phyloP scores from a whole-genome alignment of 1,139 yeast genomes.

The Sugiyamaella neomexicana region DNA sequence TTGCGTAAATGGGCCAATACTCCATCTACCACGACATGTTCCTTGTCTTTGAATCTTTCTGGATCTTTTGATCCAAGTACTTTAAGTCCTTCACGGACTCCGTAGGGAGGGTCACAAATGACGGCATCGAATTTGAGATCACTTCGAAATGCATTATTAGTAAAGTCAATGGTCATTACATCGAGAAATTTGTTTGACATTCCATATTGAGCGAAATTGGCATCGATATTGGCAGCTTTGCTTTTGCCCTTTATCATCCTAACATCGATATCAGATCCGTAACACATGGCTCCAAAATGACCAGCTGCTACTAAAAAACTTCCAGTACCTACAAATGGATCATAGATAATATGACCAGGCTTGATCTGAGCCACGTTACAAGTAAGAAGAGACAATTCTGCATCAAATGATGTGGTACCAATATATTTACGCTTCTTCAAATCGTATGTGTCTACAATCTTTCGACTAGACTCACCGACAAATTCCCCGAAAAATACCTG shows the following conservation, averaged over 20 bases:
- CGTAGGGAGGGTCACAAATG: slow-evolving; percentile 97
- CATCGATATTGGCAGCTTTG: slow-evolving; percentile 45
- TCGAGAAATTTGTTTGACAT: slow-evolving; percentile 64
- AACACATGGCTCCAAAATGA: slow-evolving; percentile 73
- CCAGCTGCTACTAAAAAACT: slow-evolving; percentile 90
- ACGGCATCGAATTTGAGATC: slow-evolving; percentile 71
- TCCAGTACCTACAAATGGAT: slow-evolving; percentile 97
- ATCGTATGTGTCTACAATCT: slow-evolving; percentile 73
- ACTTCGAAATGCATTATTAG: slow-evolving; percentile 76
- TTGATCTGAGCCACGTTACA: slow-evolving; percentile 81
- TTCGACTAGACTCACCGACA: slow-evolving; percentile 66
- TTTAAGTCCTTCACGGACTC: slow-evolving; percentile 92
- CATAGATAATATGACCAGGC: slow-evolving; percentile 70
- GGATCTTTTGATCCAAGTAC: slow-evolving; percentile 83
- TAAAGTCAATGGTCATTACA: slow-evolving; percentile 88
- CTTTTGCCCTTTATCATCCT: slow-evolving; percentile 74
- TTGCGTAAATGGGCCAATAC: slow-evolving; percentile 71
- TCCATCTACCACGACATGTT: slow-evolving; percentile 70
- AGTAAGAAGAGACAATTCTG: slow-evolving; percentile 68
- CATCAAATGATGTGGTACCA: slow-evolving; percentile 96
- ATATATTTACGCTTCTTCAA: slow-evolving; percentile 80
- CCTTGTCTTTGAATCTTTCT: slow-evolving; percentile 63
- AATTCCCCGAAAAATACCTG: slow-evolving; percentile 75
- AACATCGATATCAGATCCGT: slow-evolving; percentile 92
- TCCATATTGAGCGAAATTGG: slow-evolving; percentile 76